Evolutionary conservation across 768 basidiomycete species (phyloP).

Genomic region (Tulasnella sp.): DNA sequence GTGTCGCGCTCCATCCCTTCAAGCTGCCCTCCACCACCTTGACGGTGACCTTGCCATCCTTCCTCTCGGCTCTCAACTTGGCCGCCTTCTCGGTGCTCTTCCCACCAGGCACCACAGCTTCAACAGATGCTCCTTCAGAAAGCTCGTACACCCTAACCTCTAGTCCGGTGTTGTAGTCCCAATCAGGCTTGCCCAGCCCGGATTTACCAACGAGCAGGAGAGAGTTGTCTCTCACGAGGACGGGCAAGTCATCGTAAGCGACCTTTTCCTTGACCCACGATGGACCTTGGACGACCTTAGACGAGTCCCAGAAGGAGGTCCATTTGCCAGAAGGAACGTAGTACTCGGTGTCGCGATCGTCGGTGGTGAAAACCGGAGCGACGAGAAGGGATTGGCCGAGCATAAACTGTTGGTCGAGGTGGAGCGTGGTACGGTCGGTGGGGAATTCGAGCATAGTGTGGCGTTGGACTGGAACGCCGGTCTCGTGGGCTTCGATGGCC

Average conservation of each 20-base stretch:
- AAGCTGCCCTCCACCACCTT: constrained; percentile 27
- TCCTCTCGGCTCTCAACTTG: constrained; percentile 40
- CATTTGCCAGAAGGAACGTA: constrained; percentile 39
- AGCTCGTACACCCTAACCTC: constrained; percentile 53
- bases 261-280: constrained; percentile 60
- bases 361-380: constrained; percentile 37
- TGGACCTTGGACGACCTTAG: constrained; percentile 55
- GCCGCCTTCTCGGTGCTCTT: constrained; percentile 46
- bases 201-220: constrained; percentile 58
- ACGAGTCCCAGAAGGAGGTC: constrained; percentile 46
- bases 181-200: constrained; percentile 55
- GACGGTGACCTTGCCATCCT: constrained; percentile 39
- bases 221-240: constrained; percentile 60
- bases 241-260: constrained; percentile 60
- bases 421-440: constrained; percentile 36
- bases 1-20: constrained; percentile 2
- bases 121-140: constrained; percentile 30
- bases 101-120: constrained; percentile 47
- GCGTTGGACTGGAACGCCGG: constrained; percentile 39
- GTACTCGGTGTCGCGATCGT: constrained; percentile 32
- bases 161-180: constrained; percentile 55
- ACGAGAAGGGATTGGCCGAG: constrained; percentile 39
- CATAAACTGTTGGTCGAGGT: constrained; percentile 41
- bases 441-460: constrained; percentile 40
- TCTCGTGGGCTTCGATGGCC: constrained; percentile 38